Percentiles rank a stretch among this genome's conserved stretches.
These are phyloP conservation scores for Pyrenophora graminea DNA, from an alignment of 2,329 filamentous ascomycete species.

Conservation along the genomic window DNA sequence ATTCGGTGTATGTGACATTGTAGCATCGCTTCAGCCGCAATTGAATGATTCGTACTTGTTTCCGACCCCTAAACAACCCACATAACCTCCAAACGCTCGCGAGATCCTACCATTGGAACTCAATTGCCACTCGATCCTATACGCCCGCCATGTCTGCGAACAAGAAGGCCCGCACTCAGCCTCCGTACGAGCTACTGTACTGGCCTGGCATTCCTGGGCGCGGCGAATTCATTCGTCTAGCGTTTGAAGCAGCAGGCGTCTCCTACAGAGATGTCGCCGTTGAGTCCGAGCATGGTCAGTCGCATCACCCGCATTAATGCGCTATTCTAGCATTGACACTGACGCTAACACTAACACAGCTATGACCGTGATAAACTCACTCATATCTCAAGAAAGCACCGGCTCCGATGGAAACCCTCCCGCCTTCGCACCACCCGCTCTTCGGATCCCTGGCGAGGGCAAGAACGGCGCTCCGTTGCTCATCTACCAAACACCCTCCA, in stretches of 20 bases:
- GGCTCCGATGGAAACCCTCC: slow-evolving; percentile 66
- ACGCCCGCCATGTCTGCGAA: slow-evolving; percentile 25
- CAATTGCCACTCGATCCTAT: background rate
- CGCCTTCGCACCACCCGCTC: slow-evolving; percentile 67
- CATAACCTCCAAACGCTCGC: background rate
- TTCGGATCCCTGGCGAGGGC: slow-evolving; percentile 56
- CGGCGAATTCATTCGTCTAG: slow-evolving; percentile 73
- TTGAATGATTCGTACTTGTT: slow-evolving; percentile 5
- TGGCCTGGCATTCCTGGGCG: slow-evolving; percentile 74
- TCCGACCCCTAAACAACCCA: background rate
- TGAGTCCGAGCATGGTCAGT: slow-evolving; percentile 51
- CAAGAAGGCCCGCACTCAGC: slow-evolving; percentile 40
- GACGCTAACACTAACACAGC: slow-evolving; percentile 26
- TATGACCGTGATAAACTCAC: slow-evolving; percentile 55
- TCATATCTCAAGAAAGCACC: slow-evolving; percentile 50
- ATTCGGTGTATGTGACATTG: background rate
- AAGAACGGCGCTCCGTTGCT: slow-evolving; percentile 60
- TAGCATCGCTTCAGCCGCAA: background rate
- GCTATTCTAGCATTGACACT: background rate
- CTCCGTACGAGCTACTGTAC: slow-evolving; percentile 69
- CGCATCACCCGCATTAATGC: background rate
- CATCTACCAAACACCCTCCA: slow-evolving; percentile 72
- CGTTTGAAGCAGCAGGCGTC: slow-evolving; percentile 69
- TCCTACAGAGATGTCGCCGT: slow-evolving; percentile 67
- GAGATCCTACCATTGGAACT: background rate